Conservation (phyloP, 306 rosid genomes). For the Pyrus communis region DNA sequence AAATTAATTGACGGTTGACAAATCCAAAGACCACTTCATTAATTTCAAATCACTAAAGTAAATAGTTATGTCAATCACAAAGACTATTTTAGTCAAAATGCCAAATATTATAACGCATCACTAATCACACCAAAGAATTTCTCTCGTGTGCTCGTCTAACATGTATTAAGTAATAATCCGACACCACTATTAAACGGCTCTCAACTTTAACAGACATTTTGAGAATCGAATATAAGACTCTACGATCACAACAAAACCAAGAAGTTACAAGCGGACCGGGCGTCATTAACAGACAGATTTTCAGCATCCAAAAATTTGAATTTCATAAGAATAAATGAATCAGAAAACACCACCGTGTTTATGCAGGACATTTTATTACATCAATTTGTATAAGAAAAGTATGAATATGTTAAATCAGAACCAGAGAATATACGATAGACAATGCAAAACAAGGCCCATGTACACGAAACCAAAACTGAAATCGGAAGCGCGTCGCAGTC, state of each 20-base stretch:
- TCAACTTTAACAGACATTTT: accelerated
- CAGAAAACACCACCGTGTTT: not conserved
- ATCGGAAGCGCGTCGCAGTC: not conserved
- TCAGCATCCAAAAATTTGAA: not conserved
- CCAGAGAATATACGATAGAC: not conserved
- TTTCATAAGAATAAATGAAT: not conserved
- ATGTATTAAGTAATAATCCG: too few species aligned
- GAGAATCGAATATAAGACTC: too few species aligned
- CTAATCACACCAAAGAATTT: too few species aligned
- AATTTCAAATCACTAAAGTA: too few species aligned
- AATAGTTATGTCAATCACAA: too few species aligned
- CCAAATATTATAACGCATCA: too few species aligned
- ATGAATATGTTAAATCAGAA: not conserved
- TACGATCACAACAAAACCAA: too few species aligned
- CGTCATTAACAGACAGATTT: not conserved
- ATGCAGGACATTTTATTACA: not conserved
- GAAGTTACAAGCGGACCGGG: not conserved
- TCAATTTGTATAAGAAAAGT: slow-evolving; percentile 9
- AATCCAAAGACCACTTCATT: too few species aligned
- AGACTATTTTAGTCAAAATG: too few species aligned
- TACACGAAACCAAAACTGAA: slow-evolving; percentile 16
- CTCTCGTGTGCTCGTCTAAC: too few species aligned
- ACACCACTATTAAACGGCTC: too few species aligned
- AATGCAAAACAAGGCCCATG: slow-evolving; percentile 3
- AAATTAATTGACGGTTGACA: too few species aligned